Evolutionary conservation across 306 rosid genomes (phyloP).

Genomic region (Acacia confusa): DNA sequence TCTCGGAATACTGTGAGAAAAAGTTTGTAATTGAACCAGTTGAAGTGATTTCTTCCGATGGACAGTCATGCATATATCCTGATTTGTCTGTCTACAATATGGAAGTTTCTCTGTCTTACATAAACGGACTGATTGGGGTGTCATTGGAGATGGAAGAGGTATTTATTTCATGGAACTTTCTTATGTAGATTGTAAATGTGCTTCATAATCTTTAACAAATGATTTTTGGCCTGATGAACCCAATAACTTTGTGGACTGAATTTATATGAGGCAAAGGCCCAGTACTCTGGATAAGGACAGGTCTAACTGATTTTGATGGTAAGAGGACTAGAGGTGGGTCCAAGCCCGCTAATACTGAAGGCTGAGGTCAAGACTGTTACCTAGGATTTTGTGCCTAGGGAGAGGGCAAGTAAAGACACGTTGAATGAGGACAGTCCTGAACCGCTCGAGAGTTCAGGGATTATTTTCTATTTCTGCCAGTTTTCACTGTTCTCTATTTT

Average conservation of each 20-base stretch:
- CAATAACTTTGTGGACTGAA: background rate
- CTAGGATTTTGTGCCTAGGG: background rate
- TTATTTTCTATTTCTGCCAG: background rate
- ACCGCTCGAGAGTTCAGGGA: background rate
- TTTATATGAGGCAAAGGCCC: background rate
- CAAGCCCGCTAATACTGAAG: background rate
- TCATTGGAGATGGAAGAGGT: constrained; percentile 81
- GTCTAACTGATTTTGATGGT: background rate
- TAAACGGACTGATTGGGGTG: constrained; percentile 67
- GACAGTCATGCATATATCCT: constrained; percentile 70
- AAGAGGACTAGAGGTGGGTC: background rate
- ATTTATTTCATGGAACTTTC: constrained; percentile 21
- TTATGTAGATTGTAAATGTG: background rate
- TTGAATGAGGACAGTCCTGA: background rate
- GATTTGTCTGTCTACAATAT: constrained; percentile 80
- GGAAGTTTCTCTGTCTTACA: constrained; percentile 82
- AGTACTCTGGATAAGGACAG: background rate
- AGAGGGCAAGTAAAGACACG: background rate
- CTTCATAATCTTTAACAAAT: background rate
- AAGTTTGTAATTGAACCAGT: constrained; percentile 89
- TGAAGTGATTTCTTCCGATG: constrained; percentile 79
- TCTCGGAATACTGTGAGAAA: constrained; percentile 67
- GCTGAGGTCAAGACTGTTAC: background rate
- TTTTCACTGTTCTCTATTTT: background rate
- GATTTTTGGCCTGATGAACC: background rate